A percentile compares a stretch with the other conserved stretches of the same genome.
phyloP scores from a whole-genome alignment of 768 basidiomycete genomes.

The Calocera cornea region DNA sequence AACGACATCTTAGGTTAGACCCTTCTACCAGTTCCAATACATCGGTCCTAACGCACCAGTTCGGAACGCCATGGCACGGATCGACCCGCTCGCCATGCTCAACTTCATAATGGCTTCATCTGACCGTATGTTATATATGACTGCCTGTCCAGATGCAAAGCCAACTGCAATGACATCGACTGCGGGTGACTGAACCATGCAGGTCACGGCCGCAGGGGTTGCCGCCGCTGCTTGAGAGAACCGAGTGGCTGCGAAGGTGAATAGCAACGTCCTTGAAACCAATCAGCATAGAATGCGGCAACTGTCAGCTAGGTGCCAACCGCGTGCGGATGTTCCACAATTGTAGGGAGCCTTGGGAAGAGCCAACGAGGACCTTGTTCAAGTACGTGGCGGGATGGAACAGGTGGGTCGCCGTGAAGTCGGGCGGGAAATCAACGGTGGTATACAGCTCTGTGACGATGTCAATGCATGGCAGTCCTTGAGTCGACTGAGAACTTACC shows the following conservation, averaged over 20 bases:
- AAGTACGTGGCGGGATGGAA: constrained; percentile 93
- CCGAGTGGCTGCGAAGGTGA: constrained; percentile 50
- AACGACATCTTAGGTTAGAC: not conserved
- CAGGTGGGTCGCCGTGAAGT: constrained; percentile 72
- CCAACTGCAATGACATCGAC: constrained; percentile 94
- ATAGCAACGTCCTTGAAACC: constrained; percentile 55
- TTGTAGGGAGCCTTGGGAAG: constrained; percentile 67
- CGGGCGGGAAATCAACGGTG: constrained; percentile 63
- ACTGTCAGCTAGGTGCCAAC: constrained; percentile 31
- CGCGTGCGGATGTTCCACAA: constrained; percentile 87
- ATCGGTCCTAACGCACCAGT: constrained; percentile 42
- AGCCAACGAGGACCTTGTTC: constrained; percentile 84
- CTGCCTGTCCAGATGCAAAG: constrained; percentile 73
- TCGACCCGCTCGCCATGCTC: constrained; percentile 76
- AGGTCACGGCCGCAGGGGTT: constrained; percentile 46
- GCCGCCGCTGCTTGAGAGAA: constrained; percentile 33
- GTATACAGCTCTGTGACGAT: constrained; percentile 39
- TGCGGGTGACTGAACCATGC: constrained; percentile 80
- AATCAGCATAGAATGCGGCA: not conserved
- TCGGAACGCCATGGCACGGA: constrained; percentile 68
- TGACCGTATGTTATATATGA: constrained; percentile 77
- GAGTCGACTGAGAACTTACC: constrained; percentile 32
- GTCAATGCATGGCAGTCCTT: not conserved
- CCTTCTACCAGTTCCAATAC: constrained; percentile 8
- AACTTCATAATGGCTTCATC: constrained; percentile 82